These are phyloP conservation scores for Chrysoporthe austroafricana DNA, from an alignment of 2,329 filamentous ascomycete species.

Conservation along the genomic window DNA sequence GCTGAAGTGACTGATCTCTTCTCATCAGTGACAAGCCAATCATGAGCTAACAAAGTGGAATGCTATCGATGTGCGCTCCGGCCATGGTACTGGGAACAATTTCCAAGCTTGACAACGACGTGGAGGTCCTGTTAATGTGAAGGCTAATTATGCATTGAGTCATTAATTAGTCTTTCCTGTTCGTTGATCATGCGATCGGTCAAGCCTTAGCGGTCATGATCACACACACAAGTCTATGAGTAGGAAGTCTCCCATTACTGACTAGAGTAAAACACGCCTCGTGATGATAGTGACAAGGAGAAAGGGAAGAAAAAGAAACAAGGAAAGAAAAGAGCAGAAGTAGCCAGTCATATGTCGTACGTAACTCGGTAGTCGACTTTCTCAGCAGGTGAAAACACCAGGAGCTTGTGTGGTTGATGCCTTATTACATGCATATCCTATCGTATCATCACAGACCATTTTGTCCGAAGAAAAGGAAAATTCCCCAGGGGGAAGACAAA, in stretches of 20 bases:
- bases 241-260: background rate
- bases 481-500: background rate
- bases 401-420: background rate
- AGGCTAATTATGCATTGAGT: no score
- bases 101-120: no score
- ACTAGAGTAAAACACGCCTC: background rate
- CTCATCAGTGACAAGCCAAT: no score
- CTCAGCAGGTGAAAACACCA: background rate
- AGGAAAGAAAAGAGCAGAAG: background rate
- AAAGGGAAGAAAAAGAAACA: no score
- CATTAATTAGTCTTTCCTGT: no score
- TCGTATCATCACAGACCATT: background rate
- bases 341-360: background rate
- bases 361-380: background rate
- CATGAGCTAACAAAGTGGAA: no score
- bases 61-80: no score
- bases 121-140: no score
- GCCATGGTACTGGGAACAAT: no score
- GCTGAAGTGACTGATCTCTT: no score
- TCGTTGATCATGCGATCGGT: no score
- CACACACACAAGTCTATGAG: background rate
- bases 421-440: background rate
- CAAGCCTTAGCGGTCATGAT: background rate
- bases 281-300: background rate
- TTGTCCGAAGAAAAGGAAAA: background rate